A percentile compares a stretch with the other conserved stretches of the same genome.
Conservation (phyloP, 1,284 basidiomycete species). For the Polyporus tsugae region DNA sequence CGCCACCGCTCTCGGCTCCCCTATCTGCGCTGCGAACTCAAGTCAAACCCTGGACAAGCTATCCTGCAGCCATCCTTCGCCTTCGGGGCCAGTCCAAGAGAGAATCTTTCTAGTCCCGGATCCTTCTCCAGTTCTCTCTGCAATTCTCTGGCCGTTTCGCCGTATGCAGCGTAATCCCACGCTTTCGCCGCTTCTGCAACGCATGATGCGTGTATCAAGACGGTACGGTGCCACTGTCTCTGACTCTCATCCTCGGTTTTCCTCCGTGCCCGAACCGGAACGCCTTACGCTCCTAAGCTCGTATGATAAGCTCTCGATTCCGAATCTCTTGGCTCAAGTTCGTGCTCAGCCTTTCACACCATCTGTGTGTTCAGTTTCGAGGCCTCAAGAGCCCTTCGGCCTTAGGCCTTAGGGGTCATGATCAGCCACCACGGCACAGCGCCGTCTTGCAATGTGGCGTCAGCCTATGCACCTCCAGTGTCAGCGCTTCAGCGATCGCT, state of each 20-base stretch:
- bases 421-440: neutral
- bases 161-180: constrained; percentile 1
- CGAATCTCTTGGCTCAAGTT: neutral
- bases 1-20: neutral
- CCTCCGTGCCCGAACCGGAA: constrained; percentile 6
- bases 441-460: constrained; percentile 8
- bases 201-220: constrained; percentile 2
- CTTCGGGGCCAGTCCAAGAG: neutral
- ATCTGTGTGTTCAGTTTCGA: neutral
- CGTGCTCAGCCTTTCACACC: neutral
- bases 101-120: neutral
- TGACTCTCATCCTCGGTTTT: neutral
- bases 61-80: neutral
- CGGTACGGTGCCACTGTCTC: neutral
- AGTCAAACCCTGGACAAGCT: neutral
- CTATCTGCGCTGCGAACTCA: neutral
- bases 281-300: constrained; percentile 1
- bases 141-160: neutral
- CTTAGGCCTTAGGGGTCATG: neutral
- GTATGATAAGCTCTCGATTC: neutral
- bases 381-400: neutral
- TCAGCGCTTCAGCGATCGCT: neutral
- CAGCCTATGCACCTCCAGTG: neutral
- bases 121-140: neutral
- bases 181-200: constrained; percentile 3